Percentiles rank a stretch among this genome's conserved stretches.
Evolutionary conservation across 2,329 filamentous ascomycete genomes (phyloP).

Genomic region (Sarocladium brachiariae): DNA sequence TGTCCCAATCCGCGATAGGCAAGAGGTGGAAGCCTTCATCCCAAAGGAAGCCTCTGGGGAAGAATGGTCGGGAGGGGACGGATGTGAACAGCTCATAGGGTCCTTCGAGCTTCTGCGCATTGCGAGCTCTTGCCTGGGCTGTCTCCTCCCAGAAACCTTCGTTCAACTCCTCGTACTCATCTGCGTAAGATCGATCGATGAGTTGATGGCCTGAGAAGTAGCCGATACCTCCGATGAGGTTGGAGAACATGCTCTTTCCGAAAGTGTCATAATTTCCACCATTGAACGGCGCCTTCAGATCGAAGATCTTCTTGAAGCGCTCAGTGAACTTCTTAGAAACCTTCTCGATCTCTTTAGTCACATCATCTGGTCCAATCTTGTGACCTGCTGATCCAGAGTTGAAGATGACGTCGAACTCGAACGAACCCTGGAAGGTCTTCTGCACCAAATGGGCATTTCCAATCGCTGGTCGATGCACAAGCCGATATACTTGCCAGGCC

Average conservation of each 20-base stretch:
- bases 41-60: conserved; percentile 94
- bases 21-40: conserved; percentile 95
- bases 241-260: conserved; percentile 86
- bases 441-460: conserved; percentile 87
- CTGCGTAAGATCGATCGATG: conserved; percentile 84
- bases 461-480: conserved; percentile 58
- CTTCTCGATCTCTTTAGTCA: conserved; percentile 63
- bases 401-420: conserved; percentile 91
- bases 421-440: conserved; percentile 82
- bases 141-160: conserved; percentile 95
- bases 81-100: conserved; percentile 86
- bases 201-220: conserved; percentile 89
- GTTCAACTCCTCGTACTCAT: conserved; percentile 89
- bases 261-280: conserved; percentile 69
- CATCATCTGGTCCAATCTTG: conserved; percentile 49
- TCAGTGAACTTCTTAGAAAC: conserved; percentile 63
- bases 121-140: conserved; percentile 66
- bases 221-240: conserved; percentile 86
- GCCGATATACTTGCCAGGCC: conserved; percentile 77
- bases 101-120: conserved; percentile 64
- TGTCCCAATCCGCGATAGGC: conserved; percentile 89
- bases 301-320: conserved; percentile 61
- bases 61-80: conserved; percentile 90
- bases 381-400: conserved; percentile 64
- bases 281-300: conserved; percentile 69